Evolutionary conservation across 306 rosid species (phyloP).

Genomic region (Biancaea sappan): DNA sequence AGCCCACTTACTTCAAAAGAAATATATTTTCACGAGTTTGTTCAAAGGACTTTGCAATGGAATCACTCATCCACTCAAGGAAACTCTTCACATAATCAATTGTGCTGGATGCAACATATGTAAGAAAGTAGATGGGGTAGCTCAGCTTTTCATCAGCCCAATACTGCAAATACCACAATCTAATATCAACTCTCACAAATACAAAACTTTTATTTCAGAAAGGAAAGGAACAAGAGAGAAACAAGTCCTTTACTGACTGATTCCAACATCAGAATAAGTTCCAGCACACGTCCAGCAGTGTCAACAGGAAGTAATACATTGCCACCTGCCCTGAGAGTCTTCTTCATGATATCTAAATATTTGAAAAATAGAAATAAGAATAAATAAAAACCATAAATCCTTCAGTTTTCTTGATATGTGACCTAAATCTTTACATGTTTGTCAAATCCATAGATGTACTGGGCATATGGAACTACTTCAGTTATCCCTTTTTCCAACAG

Average conservation of each 20-base stretch:
- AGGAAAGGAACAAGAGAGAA: slow-evolving; percentile 12
- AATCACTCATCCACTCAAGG: slow-evolving; percentile 99
- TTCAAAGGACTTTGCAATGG: slow-evolving; percentile 93
- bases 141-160: slow-evolving; percentile 83
- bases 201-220: not conserved
- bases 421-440: slow-evolving; percentile 18
- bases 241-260: slow-evolving; percentile 56
- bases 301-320: slow-evolving; percentile 89
- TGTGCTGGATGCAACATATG: slow-evolving; percentile 89
- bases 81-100: slow-evolving; percentile 88
- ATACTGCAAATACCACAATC: slow-evolving; percentile 68
- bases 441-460: slow-evolving; percentile 3
- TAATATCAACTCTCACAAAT: slow-evolving; percentile 21
- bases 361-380: slow-evolving; percentile 33
- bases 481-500: not conserved
- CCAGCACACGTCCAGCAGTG: slow-evolving; percentile 88
- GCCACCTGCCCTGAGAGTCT: slow-evolving; percentile 85
- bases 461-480: not conserved
- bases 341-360: slow-evolving; percentile 72
- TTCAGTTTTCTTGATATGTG: slow-evolving; percentile 25
- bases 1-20: slow-evolving; percentile 73
- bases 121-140: slow-evolving; percentile 80
- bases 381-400: slow-evolving; percentile 26
- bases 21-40: slow-evolving; percentile 90
- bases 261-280: slow-evolving; percentile 84